Base-by-base conservation (phyloP, 2,329 filamentous ascomycete genomes). In the Sordariomycetes sp. region DNA sequence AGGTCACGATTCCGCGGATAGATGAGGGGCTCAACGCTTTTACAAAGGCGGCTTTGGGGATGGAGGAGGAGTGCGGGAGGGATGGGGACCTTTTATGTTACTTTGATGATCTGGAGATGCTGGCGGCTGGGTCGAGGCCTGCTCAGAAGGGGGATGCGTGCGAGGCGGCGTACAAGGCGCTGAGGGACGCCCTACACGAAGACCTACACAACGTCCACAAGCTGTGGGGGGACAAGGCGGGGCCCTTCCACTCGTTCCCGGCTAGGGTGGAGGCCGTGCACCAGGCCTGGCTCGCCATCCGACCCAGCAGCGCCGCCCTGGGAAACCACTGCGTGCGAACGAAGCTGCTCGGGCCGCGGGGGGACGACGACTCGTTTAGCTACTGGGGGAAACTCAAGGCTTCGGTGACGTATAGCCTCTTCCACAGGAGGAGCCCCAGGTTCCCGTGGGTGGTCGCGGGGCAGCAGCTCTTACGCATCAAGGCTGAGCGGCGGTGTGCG, bases 341-440 rank as follows among this genome's bases (percentile, higher is more conserved):
- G 0, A 65, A 68, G 2, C 60, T 76, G 5, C 64, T 66, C 10
- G 10, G 28, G 2, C 65, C 62, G 73, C 62, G 62, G 58, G 12
- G 55, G 59, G 3, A 62, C 1, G 32, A 54, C 36, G 55, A 59
- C 24, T 22, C 15, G 24, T 8, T 34, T 52, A 73, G 69, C 28
- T 64, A 61, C 3, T 82, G 77, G 78, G 69, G 71, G 2, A 64
- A 78, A 2, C 65, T 81, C 15, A 78, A 78, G 58, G 79, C 79
- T 0, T 79, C 77, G 1, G 68, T 67, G 3, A 65, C 71, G 3
- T 81, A 78, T 63, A 72, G 71, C 32, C 48, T 28, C 15, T 52
- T 25, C 50, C 28, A 57, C 50, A 32, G 59, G 0, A 58, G 3
- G 0, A 59, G 55, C 0, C 58, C 65, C 0, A 62, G 50, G 0